Percentiles rank a stretch among this genome's conserved stretches.
Conservation (phyloP, 2,329 filamentous ascomycete species). For the Colletotrichum acutatum region DNA sequence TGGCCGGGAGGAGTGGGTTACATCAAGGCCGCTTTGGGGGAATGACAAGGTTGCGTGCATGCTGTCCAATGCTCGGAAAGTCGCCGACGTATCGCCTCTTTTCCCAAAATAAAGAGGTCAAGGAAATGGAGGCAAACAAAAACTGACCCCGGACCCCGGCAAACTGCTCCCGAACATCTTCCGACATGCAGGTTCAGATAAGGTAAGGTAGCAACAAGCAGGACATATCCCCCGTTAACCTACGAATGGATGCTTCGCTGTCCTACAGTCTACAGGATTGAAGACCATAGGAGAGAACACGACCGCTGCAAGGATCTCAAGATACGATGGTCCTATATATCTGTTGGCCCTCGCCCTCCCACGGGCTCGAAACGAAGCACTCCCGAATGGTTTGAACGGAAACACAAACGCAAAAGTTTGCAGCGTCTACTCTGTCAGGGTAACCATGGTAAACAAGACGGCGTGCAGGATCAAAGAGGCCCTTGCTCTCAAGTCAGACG, state of each 20-base stretch:
- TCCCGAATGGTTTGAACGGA: no score
- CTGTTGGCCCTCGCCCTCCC: neutral
- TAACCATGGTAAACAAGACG: neutral
- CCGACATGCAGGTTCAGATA: neutral
- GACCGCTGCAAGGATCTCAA: neutral
- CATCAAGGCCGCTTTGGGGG: neutral
- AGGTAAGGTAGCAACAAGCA: neutral
- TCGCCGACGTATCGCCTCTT: neutral
- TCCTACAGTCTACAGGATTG: neutral
- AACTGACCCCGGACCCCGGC: slow-evolving; percentile 6
- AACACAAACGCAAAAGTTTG: neutral
- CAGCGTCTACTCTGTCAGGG: no score
- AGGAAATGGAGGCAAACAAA: neutral
- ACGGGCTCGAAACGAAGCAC: neutral
- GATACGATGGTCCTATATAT: neutral
- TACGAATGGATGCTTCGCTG: no score
- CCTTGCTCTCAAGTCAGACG: slow-evolving; percentile 50
- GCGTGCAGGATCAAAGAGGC: slow-evolving; percentile 43
- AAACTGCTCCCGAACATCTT: slow-evolving; percentile 7
- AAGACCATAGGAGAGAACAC: neutral
- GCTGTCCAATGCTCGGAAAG: neutral
- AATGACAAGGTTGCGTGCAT: neutral
- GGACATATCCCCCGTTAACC: neutral
- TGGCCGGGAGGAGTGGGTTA: slow-evolving; percentile 1
- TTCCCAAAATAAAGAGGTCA: neutral